Evolutionary conservation across 2,329 filamentous ascomycete genomes (phyloP).

Genomic region (Botrytis byssoidea): DNA sequence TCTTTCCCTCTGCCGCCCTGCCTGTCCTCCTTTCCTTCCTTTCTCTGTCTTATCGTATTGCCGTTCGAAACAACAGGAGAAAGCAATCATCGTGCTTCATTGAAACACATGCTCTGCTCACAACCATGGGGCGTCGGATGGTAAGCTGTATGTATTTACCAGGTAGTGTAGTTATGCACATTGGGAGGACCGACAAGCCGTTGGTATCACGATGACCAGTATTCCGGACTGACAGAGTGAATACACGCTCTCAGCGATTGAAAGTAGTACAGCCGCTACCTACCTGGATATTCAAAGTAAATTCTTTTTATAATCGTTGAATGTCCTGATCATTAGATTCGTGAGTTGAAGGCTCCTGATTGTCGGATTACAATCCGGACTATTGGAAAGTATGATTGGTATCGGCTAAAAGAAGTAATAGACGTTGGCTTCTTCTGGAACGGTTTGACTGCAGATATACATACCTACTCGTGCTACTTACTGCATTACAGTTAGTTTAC

Average conservation of each 20-base stretch:
- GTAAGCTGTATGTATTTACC: constrained; percentile 5
- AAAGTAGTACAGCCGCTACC: neutral
- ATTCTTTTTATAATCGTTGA: neutral
- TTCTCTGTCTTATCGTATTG: neutral
- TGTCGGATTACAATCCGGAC: neutral
- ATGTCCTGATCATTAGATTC: neutral
- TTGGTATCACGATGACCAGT: neutral
- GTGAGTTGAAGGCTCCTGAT: neutral
- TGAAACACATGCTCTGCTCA: neutral
- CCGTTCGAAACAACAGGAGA: neutral
- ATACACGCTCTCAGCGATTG: neutral
- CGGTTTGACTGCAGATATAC: neutral
- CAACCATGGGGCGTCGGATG: neutral
- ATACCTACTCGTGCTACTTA: too few species aligned
- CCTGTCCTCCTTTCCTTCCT: neutral
- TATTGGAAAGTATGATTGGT: neutral
- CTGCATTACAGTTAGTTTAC: neutral
- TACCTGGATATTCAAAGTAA: neutral
- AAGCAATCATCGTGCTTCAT: neutral
- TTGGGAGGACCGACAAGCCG: neutral
- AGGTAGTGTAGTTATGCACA: neutral
- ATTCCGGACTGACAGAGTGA: neutral
- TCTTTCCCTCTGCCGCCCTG: neutral
- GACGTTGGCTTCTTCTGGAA: constrained; percentile 1
- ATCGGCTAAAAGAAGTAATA: neutral